A percentile compares a stretch with the other conserved stretches of the same genome.
Conservation (phyloP, 106 monocot genomes). For the Allium sativum region DNA sequence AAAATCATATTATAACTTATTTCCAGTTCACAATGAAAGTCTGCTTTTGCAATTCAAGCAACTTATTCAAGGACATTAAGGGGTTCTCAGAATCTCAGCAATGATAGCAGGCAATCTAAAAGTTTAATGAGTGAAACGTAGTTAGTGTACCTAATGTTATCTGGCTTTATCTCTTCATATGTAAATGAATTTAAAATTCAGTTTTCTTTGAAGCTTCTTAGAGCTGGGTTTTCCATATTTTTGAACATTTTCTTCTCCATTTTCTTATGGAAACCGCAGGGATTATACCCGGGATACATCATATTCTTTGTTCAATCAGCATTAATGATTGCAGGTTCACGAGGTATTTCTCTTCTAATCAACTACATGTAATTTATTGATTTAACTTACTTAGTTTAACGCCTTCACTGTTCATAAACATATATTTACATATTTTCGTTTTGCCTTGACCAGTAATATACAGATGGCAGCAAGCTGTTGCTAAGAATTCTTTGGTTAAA, state of each 20-base stretch:
- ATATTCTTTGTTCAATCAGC: slow-evolving; percentile 97
- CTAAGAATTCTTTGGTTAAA: slow-evolving; percentile 39
- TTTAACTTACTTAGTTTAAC: slow-evolving; percentile 6
- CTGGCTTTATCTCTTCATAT: neutral
- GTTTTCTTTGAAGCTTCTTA: neutral
- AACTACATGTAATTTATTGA: neutral
- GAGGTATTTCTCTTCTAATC: slow-evolving; percentile 33
- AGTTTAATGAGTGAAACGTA: too few species aligned
- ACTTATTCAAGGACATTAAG: too few species aligned
- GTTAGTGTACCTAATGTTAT: too few species aligned
- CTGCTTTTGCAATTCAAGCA: too few species aligned
- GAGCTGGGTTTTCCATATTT: neutral
- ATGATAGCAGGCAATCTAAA: too few species aligned
- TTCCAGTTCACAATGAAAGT: too few species aligned
- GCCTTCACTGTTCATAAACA: too few species aligned
- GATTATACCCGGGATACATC: slow-evolving; percentile 95
- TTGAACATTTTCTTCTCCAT: neutral
- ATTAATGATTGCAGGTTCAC: slow-evolving; percentile 93
- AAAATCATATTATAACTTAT: too few species aligned
- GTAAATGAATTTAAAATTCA: neutral
- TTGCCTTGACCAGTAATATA: slow-evolving; percentile 57
- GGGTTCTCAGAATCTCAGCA: too few species aligned
- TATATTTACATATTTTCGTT: neutral
- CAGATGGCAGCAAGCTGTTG: slow-evolving; percentile 87
- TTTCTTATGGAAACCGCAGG: slow-evolving; percentile 28